Percentiles rank a stretch among this genome's conserved stretches.
Conservation (phyloP, 306 rosid genomes). For the Inga oerstediana region DNA sequence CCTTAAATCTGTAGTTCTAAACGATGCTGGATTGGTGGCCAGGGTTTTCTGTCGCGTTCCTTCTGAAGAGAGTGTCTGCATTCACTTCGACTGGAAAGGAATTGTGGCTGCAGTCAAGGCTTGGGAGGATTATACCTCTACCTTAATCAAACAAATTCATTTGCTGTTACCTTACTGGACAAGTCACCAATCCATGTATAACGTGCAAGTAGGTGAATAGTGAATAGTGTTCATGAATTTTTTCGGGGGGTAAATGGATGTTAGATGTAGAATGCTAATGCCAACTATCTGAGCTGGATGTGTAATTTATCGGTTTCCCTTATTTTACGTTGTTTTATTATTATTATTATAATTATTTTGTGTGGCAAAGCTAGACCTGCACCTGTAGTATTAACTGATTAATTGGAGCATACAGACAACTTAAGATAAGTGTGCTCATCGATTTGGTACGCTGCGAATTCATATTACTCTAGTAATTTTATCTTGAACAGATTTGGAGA, state of each 20-base stretch:
- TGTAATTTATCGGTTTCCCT: not conserved
- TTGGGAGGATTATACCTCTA: slow-evolving; percentile 59
- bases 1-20: slow-evolving; percentile 52
- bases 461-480: not conserved
- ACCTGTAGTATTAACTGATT: not conserved
- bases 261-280: slow-evolving; percentile 3
- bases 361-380: not conserved
- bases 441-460: too few species aligned
- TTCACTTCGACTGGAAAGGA: slow-evolving; percentile 50
- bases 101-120: slow-evolving; percentile 45
- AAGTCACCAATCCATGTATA: slow-evolving; percentile 60
- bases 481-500: not conserved
- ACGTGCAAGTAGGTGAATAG: slow-evolving; percentile 40
- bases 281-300: not conserved
- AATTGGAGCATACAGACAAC: not conserved
- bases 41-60: slow-evolving; percentile 41
- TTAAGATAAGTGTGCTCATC: not conserved
- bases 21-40: slow-evolving; percentile 47
- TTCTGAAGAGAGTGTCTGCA: slow-evolving; percentile 26
- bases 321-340: not conserved
- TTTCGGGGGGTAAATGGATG: not conserved
- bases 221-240: not conserved
- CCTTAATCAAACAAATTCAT: slow-evolving; percentile 48
- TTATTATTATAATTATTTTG: not conserved
- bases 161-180: slow-evolving; percentile 64